Conservation (phyloP, 2,329 filamentous ascomycete species). For the Magnaporthiopsis poae region DNA sequence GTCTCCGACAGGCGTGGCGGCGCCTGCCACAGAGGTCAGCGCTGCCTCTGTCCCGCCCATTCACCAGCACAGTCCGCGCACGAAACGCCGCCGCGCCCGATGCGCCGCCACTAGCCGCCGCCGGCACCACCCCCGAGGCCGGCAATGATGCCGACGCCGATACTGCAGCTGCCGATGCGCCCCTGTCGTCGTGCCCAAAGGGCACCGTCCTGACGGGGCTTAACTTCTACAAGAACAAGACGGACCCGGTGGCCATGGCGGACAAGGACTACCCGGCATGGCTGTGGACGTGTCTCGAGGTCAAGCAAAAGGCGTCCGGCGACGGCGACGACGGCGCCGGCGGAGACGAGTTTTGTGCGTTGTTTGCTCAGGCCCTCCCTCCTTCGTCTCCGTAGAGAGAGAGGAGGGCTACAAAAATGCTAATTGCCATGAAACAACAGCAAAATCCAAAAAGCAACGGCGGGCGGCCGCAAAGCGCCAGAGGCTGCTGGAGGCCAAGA, state of each 20-base stretch:
- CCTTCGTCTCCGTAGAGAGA: not conserved
- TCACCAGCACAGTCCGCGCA: conserved; percentile 28
- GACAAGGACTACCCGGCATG: conserved; percentile 72
- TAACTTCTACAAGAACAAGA: conserved; percentile 65
- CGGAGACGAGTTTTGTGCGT: conserved; percentile 73
- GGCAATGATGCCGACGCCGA: conserved; percentile 11
- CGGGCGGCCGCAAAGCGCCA: conserved; percentile 58
- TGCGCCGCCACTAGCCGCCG: conserved; percentile 12
- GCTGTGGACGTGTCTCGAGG: conserved; percentile 65
- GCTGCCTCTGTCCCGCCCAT: conserved; percentile 22
- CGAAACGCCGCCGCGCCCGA: conserved; percentile 20
- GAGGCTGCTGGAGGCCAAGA: conserved; percentile 43
- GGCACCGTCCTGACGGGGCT: conserved; percentile 64
- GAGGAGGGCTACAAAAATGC: not conserved
- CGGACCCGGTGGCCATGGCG: conserved; percentile 62
- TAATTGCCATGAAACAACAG: conserved; percentile 29
- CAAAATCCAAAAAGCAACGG: conserved; percentile 77
- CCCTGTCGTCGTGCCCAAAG: conserved; percentile 46
- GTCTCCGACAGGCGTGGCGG: conserved; percentile 36
- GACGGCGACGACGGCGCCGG: conserved; percentile 40
- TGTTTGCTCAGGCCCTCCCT: not conserved
- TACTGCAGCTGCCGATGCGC: conserved; percentile 13
- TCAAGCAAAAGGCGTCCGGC: conserved; percentile 42
- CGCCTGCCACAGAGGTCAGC: conserved; percentile 20
- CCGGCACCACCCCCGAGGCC: conserved; percentile 13